These are phyloP conservation scores for Erythrophleum fordii DNA, from an alignment of 306 rosid species.

Conservation along the genomic window DNA sequence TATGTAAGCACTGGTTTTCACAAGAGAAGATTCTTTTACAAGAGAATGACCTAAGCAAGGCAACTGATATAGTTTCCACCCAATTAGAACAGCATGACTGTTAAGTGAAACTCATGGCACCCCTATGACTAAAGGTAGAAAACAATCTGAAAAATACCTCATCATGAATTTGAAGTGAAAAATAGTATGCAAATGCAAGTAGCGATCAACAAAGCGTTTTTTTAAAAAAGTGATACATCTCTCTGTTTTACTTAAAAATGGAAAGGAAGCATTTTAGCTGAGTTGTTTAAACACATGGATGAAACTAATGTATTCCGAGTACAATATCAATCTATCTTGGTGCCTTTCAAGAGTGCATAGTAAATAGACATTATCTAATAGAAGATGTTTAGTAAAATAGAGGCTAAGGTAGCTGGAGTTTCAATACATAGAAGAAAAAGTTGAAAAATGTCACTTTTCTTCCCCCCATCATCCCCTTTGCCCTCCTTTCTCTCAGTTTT, in stretches of 20 bases:
- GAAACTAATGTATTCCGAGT: not conserved
- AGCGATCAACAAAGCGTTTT: not conserved
- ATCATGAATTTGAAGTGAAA: not conserved
- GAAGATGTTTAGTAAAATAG: no score
- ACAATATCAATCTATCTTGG: no score
- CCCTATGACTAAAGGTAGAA: not conserved
- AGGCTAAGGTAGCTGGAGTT: not conserved
- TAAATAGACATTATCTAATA: no score
- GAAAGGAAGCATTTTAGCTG: not conserved
- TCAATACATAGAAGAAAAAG: not conserved
- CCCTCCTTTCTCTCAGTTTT: not conserved
- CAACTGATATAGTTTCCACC: not conserved
- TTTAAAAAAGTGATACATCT: not conserved
- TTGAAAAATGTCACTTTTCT: not conserved
- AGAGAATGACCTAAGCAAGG: constrained; percentile 3
- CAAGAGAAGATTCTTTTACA: not conserved
- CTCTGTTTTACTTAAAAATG: not conserved
- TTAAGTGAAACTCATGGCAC: not conserved
- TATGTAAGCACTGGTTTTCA: not conserved
- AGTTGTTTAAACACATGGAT: not conserved
- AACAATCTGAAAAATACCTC: not conserved
- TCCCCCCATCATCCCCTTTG: not conserved
- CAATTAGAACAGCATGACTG: constrained; percentile 1
- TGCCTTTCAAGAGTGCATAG: no score
- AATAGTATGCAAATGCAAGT: not conserved